Percentiles rank a stretch among this genome's conserved stretches.
phyloP scores from a whole-genome alignment of 2,329 filamentous ascomycete species.

The Zymoseptoria brevis region DNA sequence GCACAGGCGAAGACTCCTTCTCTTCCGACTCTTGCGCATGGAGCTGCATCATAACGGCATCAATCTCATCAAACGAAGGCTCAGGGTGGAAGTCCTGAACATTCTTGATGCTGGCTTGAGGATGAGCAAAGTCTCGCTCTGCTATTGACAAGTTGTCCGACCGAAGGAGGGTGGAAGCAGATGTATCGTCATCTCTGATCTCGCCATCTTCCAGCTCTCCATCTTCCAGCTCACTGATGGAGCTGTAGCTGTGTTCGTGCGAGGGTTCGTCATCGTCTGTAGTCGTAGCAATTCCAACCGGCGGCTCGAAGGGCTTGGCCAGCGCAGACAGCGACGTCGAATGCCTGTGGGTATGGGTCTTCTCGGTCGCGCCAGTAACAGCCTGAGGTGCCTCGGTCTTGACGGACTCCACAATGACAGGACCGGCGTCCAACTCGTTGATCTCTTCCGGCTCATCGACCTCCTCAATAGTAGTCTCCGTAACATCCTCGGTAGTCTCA shows the following conservation, averaged over 20 bases:
- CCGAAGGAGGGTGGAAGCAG: conserved; percentile 12
- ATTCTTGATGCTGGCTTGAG: conserved; percentile 11
- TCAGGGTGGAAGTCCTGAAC: conserved; percentile 22
- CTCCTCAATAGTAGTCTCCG: conserved; percentile 2
- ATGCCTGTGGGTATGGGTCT: conserved; percentile 14
- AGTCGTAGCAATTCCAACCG: conserved; percentile 15
- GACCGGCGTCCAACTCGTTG: conserved; percentile 6
- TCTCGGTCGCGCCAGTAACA: conserved; percentile 2
- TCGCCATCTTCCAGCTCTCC: conserved; percentile 30
- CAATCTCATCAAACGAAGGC: conserved; percentile 71
- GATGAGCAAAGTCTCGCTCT: conserved; percentile 1
- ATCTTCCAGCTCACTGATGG: conserved; percentile 28
- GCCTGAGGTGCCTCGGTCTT: conserved; percentile 4
- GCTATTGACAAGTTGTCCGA: conserved; percentile 3
- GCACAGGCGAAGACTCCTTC: conserved; percentile 9
- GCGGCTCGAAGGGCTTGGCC: conserved; percentile 57
- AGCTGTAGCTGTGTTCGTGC: conserved; percentile 10
- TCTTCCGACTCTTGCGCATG: conserved; percentile 60
- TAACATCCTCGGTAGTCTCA: conserved; percentile 10
- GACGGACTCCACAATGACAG: neutral
- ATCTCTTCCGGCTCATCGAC: conserved; percentile 2
- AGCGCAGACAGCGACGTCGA: conserved; percentile 58
- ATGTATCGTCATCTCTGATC: conserved; percentile 20
- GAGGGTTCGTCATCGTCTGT: conserved; percentile 4
- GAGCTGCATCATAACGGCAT: conserved; percentile 83